Conservation (phyloP, 768 basidiomycete genomes). For the Mrakia gelida region DNA sequence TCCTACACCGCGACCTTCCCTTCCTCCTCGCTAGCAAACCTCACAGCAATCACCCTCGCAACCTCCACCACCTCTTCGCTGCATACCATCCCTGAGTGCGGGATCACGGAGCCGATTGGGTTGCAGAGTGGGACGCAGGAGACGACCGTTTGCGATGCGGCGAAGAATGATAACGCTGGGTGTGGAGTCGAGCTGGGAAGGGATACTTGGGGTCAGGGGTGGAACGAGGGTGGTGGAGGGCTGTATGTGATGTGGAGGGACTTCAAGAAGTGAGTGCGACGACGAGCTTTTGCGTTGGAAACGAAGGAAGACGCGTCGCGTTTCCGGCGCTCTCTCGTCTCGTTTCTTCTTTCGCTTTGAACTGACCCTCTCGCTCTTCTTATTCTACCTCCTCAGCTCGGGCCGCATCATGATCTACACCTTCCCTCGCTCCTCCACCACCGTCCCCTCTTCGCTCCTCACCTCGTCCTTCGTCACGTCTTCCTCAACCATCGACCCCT, state of each 20-base stretch:
- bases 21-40: slow-evolving; percentile 16
- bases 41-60: slow-evolving; percentile 20
- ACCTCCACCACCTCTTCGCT: slow-evolving; percentile 36
- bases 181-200: slow-evolving; percentile 52
- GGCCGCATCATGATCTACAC: slow-evolving; percentile 61
- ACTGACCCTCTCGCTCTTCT: neutral
- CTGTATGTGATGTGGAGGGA: slow-evolving; percentile 57
- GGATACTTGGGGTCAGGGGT: slow-evolving; percentile 47
- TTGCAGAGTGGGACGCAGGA: slow-evolving; percentile 37
- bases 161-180: slow-evolving; percentile 56
- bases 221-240: slow-evolving; percentile 49
- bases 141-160: slow-evolving; percentile 37
- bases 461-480: neutral
- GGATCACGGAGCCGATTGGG: slow-evolving; percentile 30
- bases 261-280: slow-evolving; percentile 21
- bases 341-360: neutral
- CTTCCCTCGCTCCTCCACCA: slow-evolving; percentile 52
- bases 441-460: slow-evolving; percentile 50
- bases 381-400: neutral
- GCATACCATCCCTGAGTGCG: slow-evolving; percentile 37
- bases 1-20: slow-evolving; percentile 38
- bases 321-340: too few relatives aligned
- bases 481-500: slow-evolving; percentile 33
- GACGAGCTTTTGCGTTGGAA: too few relatives aligned
- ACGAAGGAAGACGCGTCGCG: neutral